Evolutionary conservation across 2,329 filamentous ascomycete species (phyloP), one percentile per base, ranked within the genome.

Genomic region (Ascosphaera pollenicola): DNA sequence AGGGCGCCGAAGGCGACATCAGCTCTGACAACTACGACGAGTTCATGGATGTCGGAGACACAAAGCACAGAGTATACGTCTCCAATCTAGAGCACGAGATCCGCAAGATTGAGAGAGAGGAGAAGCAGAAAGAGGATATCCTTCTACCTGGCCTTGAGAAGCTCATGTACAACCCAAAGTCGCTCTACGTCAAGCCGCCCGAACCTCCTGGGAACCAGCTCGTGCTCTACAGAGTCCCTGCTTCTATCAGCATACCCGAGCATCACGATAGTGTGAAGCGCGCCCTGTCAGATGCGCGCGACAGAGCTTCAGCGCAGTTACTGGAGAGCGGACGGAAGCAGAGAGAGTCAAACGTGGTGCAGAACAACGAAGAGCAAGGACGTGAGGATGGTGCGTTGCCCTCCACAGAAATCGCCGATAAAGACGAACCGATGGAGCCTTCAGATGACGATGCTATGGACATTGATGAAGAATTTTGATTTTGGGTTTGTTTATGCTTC

Each of bases 81-180:
- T 77, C 85, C 63, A 75, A 91, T 57, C 66, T 98, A 8, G 84
- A 92, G 53, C 78, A 78, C 48, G 87, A 95, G 59, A 69, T 95
- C 36, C 76, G 77, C 11, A 73, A 77, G 46, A 62, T 68, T 19
- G 72, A 78, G 43, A 61, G 65, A 37, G 63, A 70, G 34, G 66
- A 73, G 41, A 59, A 63, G 38, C 65, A 68, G 43, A 64, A 70
- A 17, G 68, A 69, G 47, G 68, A 64, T 46, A 68, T 91, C 36
- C 84, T 94, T 61, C 68, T 92, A 1, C 75, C 83, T 0, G 81
- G 91, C 53, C 79, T 95, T 40, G 78, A 87, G 53, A 82, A 79
- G 52, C 66, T 95, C 39, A 68, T 67, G 44, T 66, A 69, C 42
- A 76, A 77, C 43, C 81, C 84, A 39, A 73, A 64, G 35, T 69